A percentile compares a stretch with the other conserved stretches of the same genome.
phyloP scores from a whole-genome alignment of 257 asterid species.

The Scutellaria baicalensis region DNA sequence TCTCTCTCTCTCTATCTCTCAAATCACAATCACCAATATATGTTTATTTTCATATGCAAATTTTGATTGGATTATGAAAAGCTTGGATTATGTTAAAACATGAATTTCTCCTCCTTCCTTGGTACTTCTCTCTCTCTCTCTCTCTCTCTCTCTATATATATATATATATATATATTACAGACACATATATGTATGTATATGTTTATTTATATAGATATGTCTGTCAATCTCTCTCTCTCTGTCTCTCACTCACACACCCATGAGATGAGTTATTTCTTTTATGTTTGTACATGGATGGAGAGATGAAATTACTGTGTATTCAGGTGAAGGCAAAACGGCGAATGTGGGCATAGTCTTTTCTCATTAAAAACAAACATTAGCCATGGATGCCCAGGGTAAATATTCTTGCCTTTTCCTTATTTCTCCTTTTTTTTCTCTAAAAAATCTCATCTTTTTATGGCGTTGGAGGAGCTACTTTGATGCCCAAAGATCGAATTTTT shows the following conservation, averaged over 20 bases:
- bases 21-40: neutral
- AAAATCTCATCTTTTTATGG: conserved; percentile 2
- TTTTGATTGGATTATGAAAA: conserved; percentile 17
- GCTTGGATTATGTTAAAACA: conserved; percentile 15
- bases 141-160: neutral
- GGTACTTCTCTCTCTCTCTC: conserved; percentile 24
- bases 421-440: neutral
- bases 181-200: too few species aligned
- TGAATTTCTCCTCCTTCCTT: conserved; percentile 33
- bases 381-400: conserved; percentile 52
- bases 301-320: conserved; percentile 7
- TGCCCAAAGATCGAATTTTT: conserved; percentile 9
- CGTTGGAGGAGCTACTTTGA: conserved; percentile 5
- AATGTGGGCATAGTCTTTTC: conserved; percentile 27
- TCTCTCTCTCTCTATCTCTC: neutral
- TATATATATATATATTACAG: neutral
- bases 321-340: conserved; percentile 22
- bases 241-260: conserved; percentile 4
- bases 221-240: neutral
- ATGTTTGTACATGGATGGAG: conserved; percentile 16
- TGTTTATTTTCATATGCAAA: conserved; percentile 8
- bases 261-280: neutral
- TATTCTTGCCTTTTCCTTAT: conserved; percentile 5
- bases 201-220: neutral
- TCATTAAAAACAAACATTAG: conserved; percentile 5